phyloP scores from a whole-genome alignment of 768 basidiomycete species.

The Mrakia frigida region DNA sequence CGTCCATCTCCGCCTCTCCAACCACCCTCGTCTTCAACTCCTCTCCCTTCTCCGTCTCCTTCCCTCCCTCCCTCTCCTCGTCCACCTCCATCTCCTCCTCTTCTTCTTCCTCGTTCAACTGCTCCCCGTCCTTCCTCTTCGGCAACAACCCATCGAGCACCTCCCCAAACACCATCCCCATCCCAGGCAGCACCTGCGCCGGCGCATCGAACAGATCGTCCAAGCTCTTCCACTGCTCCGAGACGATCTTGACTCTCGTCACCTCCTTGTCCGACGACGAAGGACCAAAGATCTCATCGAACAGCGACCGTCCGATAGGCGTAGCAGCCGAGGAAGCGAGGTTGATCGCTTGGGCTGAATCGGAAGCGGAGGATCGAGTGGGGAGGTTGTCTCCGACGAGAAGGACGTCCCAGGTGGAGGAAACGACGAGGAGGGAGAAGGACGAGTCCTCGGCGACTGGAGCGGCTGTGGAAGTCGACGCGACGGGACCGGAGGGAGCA shows the following conservation, averaged over 20 bases:
- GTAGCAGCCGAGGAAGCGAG: not conserved
- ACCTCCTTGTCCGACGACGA: not conserved
- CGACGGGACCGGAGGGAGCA: slow-evolving; percentile 35
- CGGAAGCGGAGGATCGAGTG: slow-evolving; percentile 17
- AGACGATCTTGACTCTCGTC: not conserved
- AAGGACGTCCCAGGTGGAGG: slow-evolving; percentile 59
- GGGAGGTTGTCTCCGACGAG: slow-evolving; percentile 58
- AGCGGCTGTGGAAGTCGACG: slow-evolving; percentile 3
- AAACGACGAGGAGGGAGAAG: slow-evolving; percentile 66
- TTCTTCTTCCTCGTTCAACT: not conserved
- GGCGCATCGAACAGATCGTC: slow-evolving; percentile 29
- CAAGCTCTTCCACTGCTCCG: slow-evolving; percentile 20
- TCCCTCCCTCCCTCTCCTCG: not conserved
- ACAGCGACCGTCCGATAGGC: slow-evolving; percentile 20
- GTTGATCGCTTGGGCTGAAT: not conserved
- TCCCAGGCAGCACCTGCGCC: slow-evolving; percentile 28
- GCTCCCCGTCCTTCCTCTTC: not conserved
- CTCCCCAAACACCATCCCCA: slow-evolving; percentile 30
- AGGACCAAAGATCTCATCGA: slow-evolving; percentile 33
- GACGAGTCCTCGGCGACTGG: slow-evolving; percentile 39
- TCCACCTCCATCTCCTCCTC: slow-evolving; percentile 14
- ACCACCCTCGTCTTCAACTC: slow-evolving; percentile 15
- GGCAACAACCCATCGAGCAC: slow-evolving; percentile 20
- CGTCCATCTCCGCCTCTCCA: slow-evolving; percentile 8
- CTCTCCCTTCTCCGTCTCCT: not conserved